Evolutionary conservation across 805 yeast genomes (phyloP), one percentile per base, ranked within the genome.

Genomic region (Suhomyces canberraensis): DNA sequence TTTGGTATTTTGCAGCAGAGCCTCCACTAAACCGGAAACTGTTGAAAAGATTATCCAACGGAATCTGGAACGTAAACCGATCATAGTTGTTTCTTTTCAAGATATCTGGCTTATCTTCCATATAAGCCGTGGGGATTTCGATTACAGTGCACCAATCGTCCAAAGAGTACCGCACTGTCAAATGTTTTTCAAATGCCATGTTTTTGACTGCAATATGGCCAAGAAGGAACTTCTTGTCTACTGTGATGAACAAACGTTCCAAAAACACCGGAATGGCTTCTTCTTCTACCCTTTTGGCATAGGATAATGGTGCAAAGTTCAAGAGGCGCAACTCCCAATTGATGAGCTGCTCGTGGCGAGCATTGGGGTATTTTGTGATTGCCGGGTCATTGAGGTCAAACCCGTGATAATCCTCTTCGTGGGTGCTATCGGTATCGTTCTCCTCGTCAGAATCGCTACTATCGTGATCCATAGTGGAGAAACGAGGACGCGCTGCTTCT

Each of bases 161-260:
- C 45, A 79, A 67, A 0, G 96, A 78, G 61, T 87, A 90, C 37
- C 89, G 70, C 11, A 85, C 73, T 11, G 77, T 73, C 14, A 91
- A 83, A 18, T 61, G 53, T 58, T 90, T 90, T 24, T 77, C 72
- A 59, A 69, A 90, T 8, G 82, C 69, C 4, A 86, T 36, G 62
- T 90, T 91, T 50, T 78, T 76, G 18, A 85, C 96, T 2, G 91
- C 85, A 31, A 90, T 68, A 36, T 79, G 80, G 1, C 96, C 97
- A 34, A 76, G 56, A 11, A 90, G 61, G 38, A 65, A 67, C 40
- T 72, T 71, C 46, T 75, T 75, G 45, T 82, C 86, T 7, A 71
- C 60, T 25, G 80, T 70, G 18, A 87, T 62, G 46, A 76, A 76
- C 4, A 82, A 57, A 33, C 78, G 64, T 46, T 88, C 95, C 38